Base-by-base conservation (phyloP, 306 rosid genomes). In the Acacia confusa region DNA sequence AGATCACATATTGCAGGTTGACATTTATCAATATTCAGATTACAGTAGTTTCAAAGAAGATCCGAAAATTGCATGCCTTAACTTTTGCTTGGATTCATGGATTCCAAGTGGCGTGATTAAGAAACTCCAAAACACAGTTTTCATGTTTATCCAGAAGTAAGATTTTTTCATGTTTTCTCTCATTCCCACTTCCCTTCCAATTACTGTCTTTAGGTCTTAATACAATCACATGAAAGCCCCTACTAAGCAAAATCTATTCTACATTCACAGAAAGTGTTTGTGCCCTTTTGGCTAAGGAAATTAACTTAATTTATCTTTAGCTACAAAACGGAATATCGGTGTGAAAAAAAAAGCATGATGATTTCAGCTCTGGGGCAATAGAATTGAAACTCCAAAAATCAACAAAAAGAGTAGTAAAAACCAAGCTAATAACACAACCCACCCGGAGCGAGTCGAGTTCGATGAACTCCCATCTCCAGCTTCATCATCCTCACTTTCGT, bases 401-500 rank as follows among this genome's bases (percentile, higher is more conserved):
- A 67, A 78, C 36, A 71, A 71, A 24, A 9, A 40, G 17, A 79
- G 27, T 0, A 27, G 67, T 14, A 47, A 36, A 52, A 2, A 53
- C 52, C 2, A 52, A 48, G 74, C 9, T 2, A 61, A 70, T 14
- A 87, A 20, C 9, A 32, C 3, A 48, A 73, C 86, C 68, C 66
- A 93, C 99, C 89, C 79, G 67, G 96, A 81, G 4, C 79, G 89
- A 79, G 70, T 64, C 7, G 75, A 61, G 71, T n/a, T 69, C 34
- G 24, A 75, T 4, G 87, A 69, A 66, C 65, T 90, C 74, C 72
- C 86, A 20, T 36, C 80, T 24, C 28, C 80, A 24, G 3, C 27
- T 13, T 75, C 87, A 9, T 73, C 84, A 14, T 89, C 97, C 19
- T 93, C 92, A 50, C 89, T 84, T 1, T 84, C 95, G 28, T 45